Evolutionary conservation across 352 stramenopile genomes (phyloP), one percentile per base, ranked within the genome.

Genomic region (Phytopythium helicoides): DNA sequence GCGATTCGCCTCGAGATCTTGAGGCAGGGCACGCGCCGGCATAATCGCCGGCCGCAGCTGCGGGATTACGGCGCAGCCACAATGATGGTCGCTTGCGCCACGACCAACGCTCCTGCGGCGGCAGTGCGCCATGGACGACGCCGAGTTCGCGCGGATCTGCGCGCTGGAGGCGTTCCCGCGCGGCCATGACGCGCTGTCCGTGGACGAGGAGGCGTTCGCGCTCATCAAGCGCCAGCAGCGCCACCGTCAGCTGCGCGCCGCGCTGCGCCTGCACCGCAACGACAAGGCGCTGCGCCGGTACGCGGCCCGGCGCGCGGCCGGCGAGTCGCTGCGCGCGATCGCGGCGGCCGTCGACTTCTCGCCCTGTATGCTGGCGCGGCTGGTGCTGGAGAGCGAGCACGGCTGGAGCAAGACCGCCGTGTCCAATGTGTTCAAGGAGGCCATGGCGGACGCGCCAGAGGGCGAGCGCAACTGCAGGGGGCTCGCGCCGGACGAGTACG

Each of bases 341-440:
- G 76, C 80, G 15, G 59, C 18, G 54, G 71, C 66, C 6, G 66
- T 84, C 18, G 52, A 60, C 34, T 85, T 88, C 47, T 81, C 81
- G 12, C 76, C 79, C 15, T 92, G 78, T 48, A 86, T 90, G 73
- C 54, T 92, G 41, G 79, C 69, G 19, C 74, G 81, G 0, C 51
- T 87, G 23, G 51, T 90, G 49, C 64, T 92, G 4, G 76, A 87
- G 26, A 47, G 54, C 22, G 71, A 81, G 21, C 74, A 76, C 51
- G 66, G 65, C 12, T 84, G 76, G 70, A 81, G 59, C 52, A 90
- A 90, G 54, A 78, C 70, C 11, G 84, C 67, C 3, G 84, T 87
- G 54, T 87, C 73, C 28, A 84, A 79, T 23, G 56, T 83, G 5
- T 87, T 90, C 39, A 86, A 87, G 21, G 71, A 81, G 15, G 57